These are phyloP conservation scores for Malania oleifera DNA, from an alignment of 164 flowering plant genomes.

Conservation along the genomic window DNA sequence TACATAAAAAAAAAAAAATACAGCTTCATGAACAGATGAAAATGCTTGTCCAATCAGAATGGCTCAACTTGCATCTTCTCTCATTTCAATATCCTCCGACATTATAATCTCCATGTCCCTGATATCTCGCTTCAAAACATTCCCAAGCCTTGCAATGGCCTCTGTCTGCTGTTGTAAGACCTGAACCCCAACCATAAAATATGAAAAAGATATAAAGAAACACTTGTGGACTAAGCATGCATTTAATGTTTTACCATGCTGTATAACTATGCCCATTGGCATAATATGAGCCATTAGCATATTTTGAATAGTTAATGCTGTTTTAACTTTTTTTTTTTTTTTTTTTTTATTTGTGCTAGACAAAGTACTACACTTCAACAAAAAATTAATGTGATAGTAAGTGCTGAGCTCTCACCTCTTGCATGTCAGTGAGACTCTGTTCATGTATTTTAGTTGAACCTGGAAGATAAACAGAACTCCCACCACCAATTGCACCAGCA, in stretches of 20 bases:
- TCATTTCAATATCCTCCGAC: constrained; percentile 73
- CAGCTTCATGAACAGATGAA: no score
- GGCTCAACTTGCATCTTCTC: constrained; percentile 19
- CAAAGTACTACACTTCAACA: no score
- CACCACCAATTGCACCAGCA: constrained; percentile 55
- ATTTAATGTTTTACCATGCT: no score
- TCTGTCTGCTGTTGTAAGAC: constrained; percentile 94
- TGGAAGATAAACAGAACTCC: constrained; percentile 64
- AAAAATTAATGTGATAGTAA: no score
- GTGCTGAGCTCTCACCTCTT: constrained; percentile 62
- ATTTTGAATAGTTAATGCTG: no score
- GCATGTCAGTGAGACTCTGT: constrained; percentile 89
- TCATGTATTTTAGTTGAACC: constrained; percentile 89
- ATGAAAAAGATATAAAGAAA: no score
- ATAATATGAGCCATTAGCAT: no score
- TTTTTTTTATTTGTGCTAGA: no score
- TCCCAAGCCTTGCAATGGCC: constrained; percentile 86
- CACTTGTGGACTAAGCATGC: no score
- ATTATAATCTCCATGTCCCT: constrained; percentile 88
- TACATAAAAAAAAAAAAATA: no score
- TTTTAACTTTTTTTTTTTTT: no score
- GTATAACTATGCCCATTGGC: not conserved
- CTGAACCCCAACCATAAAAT: constrained; percentile 41
- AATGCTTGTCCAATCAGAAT: no score
- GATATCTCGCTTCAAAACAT: constrained; percentile 78